Percentiles rank a stretch among this genome's conserved stretches.
These are phyloP conservation scores for Royoungia palumana DNA, from an alignment of 768 basidiomycete genomes.

Conservation along the genomic window DNA sequence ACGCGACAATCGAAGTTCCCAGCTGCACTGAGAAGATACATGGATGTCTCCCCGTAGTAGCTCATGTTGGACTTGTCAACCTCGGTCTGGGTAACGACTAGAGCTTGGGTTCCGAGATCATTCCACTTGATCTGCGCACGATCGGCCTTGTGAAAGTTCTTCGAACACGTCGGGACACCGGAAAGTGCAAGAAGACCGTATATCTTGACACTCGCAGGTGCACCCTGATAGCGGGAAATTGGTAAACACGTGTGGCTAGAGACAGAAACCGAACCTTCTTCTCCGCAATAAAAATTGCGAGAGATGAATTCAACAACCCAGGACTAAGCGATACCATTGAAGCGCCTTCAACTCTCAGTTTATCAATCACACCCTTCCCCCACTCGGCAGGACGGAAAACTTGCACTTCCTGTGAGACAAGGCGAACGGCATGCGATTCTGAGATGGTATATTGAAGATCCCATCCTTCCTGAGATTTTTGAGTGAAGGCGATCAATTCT, in stretches of 20 bases:
- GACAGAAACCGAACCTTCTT: conserved; percentile 61
- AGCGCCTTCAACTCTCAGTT: conserved; percentile 81
- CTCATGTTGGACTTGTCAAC: conserved; percentile 97
- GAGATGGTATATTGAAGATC: conserved; percentile 88
- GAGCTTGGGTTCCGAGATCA: conserved; percentile 83
- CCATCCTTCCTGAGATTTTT: conserved; percentile 92
- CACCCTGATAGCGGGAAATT: conserved; percentile 50
- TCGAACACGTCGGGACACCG: conserved; percentile 74
- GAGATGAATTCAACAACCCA: conserved; percentile 74
- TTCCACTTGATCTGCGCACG: conserved; percentile 96
- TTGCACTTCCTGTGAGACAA: conserved; percentile 80
- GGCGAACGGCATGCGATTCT: conserved; percentile 79
- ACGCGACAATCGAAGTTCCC: conserved; percentile 94
- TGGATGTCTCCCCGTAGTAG: conserved; percentile 96
- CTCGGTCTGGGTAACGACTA: conserved; percentile 92
- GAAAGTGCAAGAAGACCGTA: conserved; percentile 65
- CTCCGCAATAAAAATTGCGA: conserved; percentile 93
- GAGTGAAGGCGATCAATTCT: conserved; percentile 82
- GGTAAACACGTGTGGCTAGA: background rate
- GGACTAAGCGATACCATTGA: conserved; percentile 74
- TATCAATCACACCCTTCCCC: conserved; percentile 76
- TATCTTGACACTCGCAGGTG: conserved; percentile 84
- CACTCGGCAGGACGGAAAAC: conserved; percentile 80
- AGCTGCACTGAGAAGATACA: conserved; percentile 88
- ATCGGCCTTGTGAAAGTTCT: conserved; percentile 96